These are phyloP conservation scores for Brassica incana DNA, from an alignment of 345 rosid genomes.

Conservation along the genomic window DNA sequence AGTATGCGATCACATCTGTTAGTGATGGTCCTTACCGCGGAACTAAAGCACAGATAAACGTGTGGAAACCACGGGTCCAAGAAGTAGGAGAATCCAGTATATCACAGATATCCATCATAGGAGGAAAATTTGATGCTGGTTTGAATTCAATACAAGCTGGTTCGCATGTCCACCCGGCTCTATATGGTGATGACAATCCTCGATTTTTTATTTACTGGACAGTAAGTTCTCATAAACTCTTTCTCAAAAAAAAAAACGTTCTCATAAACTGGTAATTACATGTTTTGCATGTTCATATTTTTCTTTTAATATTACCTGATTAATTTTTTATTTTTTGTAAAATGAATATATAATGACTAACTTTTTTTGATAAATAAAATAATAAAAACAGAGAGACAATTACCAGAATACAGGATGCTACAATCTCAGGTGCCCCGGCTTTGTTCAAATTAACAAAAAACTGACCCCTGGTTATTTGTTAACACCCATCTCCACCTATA, in stretches of 20 bases:
- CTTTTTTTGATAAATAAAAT: neutral
- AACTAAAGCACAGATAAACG: constrained; percentile 54
- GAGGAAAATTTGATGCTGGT: constrained; percentile 43
- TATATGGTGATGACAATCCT: constrained; percentile 1
- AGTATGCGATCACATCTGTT: neutral
- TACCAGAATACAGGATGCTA: constrained; percentile 70
- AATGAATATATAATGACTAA: neutral
- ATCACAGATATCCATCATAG: constrained; percentile 55
- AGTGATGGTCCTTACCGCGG: constrained; percentile 37
- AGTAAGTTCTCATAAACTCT: neutral
- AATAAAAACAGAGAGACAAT: constrained; percentile 48
- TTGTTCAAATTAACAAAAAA: constrained; percentile 57
- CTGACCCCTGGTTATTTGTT: constrained; percentile 51
- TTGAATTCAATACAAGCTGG: constrained; percentile 53
- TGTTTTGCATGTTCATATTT: constrained; percentile 33
- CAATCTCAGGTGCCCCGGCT: constrained; percentile 62
- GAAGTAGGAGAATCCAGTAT: constrained; percentile 54
- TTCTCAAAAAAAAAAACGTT: neutral
- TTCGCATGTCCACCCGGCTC: neutral
- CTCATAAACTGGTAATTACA: neutral
- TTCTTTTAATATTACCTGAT: neutral
- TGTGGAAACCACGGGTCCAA: constrained; percentile 53
- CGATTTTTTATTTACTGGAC: neutral
- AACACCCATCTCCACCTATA: constrained; percentile 1
- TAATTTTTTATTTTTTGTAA: neutral